Evolutionary conservation across 2,329 filamentous ascomycete genomes (phyloP).

Genomic region (Botrytis pseudocinerea): DNA sequence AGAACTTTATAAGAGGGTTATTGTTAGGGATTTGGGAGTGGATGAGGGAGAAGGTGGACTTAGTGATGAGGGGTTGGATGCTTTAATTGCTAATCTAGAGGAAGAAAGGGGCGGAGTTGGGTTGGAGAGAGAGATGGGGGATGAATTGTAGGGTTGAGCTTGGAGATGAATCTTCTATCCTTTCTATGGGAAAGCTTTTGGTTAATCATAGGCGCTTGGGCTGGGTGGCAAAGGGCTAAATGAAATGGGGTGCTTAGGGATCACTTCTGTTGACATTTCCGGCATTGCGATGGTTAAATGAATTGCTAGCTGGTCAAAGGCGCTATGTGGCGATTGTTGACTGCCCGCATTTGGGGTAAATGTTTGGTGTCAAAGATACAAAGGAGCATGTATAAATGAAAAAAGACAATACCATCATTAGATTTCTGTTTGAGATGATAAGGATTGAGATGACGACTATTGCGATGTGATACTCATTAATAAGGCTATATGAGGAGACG

Average conservation of each 20-base stretch:
- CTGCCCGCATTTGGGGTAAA: not conserved
- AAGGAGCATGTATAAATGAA: not conserved
- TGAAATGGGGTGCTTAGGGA: not conserved
- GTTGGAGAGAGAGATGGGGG: slow-evolving; percentile 14
- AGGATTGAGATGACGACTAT: not conserved
- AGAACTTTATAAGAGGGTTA: slow-evolving; percentile 61
- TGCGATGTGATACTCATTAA: not conserved
- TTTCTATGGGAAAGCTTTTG: not conserved
- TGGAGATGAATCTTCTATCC: not conserved
- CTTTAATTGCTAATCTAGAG: slow-evolving; percentile 34
- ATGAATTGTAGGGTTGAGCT: not conserved
- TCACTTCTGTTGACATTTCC: not conserved
- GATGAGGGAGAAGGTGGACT: slow-evolving; percentile 44
- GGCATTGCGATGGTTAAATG: not conserved
- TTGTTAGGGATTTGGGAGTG: slow-evolving; percentile 46
- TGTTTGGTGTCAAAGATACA: not conserved
- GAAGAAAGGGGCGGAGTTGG: slow-evolving; percentile 27
- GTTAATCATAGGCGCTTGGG: not conserved
- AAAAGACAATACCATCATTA: not conserved
- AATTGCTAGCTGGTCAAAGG: not conserved
- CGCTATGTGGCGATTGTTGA: not conserved
- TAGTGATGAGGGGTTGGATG: slow-evolving; percentile 37
- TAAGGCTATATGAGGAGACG: not conserved
- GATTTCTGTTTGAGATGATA: not conserved
- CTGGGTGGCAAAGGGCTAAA: not conserved